These are phyloP conservation scores for Dovyalis caffra DNA, from an alignment of 345 rosid species.

Conservation along the genomic window DNA sequence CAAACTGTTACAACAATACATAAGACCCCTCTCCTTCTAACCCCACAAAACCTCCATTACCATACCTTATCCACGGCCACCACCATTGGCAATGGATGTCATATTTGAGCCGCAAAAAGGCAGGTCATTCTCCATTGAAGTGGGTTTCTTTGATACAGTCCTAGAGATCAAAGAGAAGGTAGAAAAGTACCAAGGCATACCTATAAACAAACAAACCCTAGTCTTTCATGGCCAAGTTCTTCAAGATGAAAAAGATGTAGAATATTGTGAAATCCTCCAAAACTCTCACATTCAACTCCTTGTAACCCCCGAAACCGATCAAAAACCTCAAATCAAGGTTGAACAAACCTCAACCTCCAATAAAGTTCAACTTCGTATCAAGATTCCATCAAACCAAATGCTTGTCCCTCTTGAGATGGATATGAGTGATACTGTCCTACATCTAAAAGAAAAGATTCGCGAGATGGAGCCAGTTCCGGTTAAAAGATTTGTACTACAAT, in stretches of 20 bases:
- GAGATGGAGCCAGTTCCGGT: conserved; percentile 37
- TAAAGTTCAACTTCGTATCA: conserved; percentile 37
- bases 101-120: conserved; percentile 56
- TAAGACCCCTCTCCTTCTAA: neutral
- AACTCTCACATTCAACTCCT: conserved; percentile 61
- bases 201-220: conserved; percentile 54
- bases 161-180: conserved; percentile 74
- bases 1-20: conserved; percentile 6
- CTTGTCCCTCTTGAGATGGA: conserved; percentile 28
- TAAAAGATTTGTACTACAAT: conserved; percentile 29
- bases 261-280: conserved; percentile 52
- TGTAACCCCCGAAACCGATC: conserved; percentile 21
- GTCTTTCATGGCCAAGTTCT: conserved; percentile 62
- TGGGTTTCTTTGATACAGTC: conserved; percentile 73
- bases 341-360: conserved; percentile 34
- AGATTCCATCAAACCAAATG: conserved; percentile 28
- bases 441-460: conserved; percentile 43
- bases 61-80: neutral
- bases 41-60: neutral
- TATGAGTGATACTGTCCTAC: conserved; percentile 28
- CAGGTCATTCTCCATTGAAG: conserved; percentile 62
- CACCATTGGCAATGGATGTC: conserved; percentile 49
- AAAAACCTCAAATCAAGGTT: conserved; percentile 18
- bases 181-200: conserved; percentile 59
- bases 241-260: conserved; percentile 58